Conservation (phyloP, 2,329 filamentous ascomycete genomes). For the Aureobasidium leucospermi region DNA sequence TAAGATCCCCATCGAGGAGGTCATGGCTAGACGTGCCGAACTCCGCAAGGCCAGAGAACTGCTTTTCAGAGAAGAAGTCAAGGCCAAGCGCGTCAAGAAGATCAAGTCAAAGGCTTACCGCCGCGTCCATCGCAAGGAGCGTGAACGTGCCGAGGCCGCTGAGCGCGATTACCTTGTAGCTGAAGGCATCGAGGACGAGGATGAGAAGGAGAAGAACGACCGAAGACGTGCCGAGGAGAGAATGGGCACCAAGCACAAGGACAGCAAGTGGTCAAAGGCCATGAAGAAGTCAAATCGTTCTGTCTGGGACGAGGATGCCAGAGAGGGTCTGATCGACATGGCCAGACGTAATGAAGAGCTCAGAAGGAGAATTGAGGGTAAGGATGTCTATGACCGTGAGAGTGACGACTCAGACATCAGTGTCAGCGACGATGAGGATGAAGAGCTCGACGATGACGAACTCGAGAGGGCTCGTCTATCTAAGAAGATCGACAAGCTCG, state of each 20-base stretch:
- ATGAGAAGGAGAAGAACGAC: constrained; percentile 60
- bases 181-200: constrained; percentile 54
- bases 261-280: constrained; percentile 88
- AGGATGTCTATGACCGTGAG: constrained; percentile 45
- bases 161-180: constrained; percentile 52
- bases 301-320: constrained; percentile 83
- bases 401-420: constrained; percentile 14
- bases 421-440: constrained; percentile 57
- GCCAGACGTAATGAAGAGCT: constrained; percentile 76
- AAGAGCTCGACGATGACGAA: constrained; percentile 52
- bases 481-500: constrained; percentile 37
- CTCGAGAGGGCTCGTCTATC: constrained; percentile 15
- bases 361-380: constrained; percentile 69
- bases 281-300: constrained; percentile 71
- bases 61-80: constrained; percentile 79
- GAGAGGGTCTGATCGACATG: constrained; percentile 70
- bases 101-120: constrained; percentile 98
- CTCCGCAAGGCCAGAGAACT: constrained; percentile 76
- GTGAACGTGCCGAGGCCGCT: constrained; percentile 48
- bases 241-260: constrained; percentile 76
- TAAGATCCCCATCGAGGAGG: constrained; percentile 63
- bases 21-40: constrained; percentile 64
- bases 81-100: constrained; percentile 91
- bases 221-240: constrained; percentile 73
- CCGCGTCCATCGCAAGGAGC: constrained; percentile 78